phyloP scores from a whole-genome alignment of 192 early-diverging fungal genomes.

The Mortierella alpina region DNA sequence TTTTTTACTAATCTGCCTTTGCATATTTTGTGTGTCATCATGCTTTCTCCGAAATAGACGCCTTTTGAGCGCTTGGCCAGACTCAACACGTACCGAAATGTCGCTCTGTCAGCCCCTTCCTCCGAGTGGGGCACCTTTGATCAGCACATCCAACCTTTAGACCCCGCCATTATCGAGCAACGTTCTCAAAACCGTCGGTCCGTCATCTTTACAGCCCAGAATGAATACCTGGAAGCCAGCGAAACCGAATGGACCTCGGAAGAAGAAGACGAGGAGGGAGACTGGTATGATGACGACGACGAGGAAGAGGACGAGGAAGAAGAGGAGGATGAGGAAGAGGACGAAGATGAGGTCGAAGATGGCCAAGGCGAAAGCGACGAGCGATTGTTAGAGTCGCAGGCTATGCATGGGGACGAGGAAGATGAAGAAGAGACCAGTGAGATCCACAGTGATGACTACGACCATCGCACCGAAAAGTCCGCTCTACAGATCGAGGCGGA shows the following conservation, averaged over 20 bases:
- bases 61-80: conserved; percentile 83
- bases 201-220: conserved; percentile 44
- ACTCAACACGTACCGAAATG: conserved; percentile 80
- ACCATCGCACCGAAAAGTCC: background rate
- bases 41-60: conserved; percentile 58
- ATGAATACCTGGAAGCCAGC: conserved; percentile 48
- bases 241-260: conserved; percentile 63
- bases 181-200: conserved; percentile 32
- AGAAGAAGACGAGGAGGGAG: conserved; percentile 61
- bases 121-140: conserved; percentile 52
- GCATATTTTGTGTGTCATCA: background rate
- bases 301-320: conserved; percentile 64
- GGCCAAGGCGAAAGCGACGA: background rate
- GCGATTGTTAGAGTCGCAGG: no score
- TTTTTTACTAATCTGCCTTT: background rate
- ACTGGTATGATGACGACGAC: conserved; percentile 54
- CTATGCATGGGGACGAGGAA: background rate
- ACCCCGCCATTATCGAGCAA: conserved; percentile 37
- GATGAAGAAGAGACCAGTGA: background rate
- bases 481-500: conserved; percentile 37
- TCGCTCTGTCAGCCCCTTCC: conserved; percentile 45
- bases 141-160: conserved; percentile 37
- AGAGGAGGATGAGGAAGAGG: conserved; percentile 56
- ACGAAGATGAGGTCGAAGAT: background rate
- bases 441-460: conserved; percentile 1